phyloP scores from a whole-genome alignment of 2,329 filamentous ascomycete species.

The Clonostachys byssicola region DNA sequence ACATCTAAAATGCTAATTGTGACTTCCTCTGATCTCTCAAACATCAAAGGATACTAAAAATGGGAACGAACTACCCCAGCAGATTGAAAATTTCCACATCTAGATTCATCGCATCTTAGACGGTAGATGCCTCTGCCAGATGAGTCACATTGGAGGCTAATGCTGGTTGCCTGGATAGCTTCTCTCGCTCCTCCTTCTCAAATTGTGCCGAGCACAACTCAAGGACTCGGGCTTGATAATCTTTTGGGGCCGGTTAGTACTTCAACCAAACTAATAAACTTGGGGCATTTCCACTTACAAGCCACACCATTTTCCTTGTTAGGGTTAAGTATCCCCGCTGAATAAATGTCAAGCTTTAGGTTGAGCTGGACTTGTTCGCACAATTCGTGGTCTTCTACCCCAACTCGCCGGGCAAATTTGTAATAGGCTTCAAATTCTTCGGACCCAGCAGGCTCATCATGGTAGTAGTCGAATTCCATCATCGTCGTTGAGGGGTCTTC shows the following conservation, averaged over 20 bases:
- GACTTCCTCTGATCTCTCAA: no score
- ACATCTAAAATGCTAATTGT: no score
- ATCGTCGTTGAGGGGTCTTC: constrained; percentile 40
- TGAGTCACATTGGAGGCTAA: no score
- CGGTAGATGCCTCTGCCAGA: no score
- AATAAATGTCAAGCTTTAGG: background rate
- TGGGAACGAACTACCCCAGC: no score
- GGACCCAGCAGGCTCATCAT: background rate
- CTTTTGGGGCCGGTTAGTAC: background rate
- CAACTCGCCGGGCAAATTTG: background rate
- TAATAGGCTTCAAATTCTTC: background rate
- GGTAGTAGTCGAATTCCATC: constrained; percentile 33
- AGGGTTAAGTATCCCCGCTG: background rate
- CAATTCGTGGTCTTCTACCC: background rate
- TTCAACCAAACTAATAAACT: background rate
- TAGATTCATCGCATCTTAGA: no score
- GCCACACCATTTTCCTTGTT: background rate
- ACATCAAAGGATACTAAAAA: no score
- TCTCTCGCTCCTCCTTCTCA: background rate
- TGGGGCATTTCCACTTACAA: background rate
- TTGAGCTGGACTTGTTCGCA: background rate
- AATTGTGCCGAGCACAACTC: background rate
- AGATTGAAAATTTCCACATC: no score
- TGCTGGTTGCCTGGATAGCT: no score
- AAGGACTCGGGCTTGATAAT: background rate